A percentile compares a stretch with the other conserved stretches of the same genome.
These are phyloP conservation scores for Coemansia sp. DNA, from an alignment of 192 early-diverging fungal species.

Conservation along the genomic window DNA sequence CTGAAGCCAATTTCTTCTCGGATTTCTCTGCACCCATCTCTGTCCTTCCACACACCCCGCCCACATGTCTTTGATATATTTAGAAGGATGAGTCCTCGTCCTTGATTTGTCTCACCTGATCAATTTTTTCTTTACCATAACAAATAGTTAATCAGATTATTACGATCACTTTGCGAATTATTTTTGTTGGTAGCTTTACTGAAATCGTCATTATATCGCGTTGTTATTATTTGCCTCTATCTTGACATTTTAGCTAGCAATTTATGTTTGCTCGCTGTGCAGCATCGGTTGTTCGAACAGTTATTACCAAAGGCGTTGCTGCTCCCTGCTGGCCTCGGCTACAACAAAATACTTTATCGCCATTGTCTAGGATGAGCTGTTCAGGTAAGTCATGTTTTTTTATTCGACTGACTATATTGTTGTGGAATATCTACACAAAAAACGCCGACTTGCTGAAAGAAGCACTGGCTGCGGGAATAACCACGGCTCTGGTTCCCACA, in stretches of 20 bases:
- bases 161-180: neutral
- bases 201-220: neutral
- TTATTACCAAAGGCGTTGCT: neutral
- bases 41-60: neutral
- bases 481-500: constrained; percentile 1
- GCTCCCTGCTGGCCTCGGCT: neutral
- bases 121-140: neutral
- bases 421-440: neutral
- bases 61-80: neutral
- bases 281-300: neutral
- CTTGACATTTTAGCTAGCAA: neutral
- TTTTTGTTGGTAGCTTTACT: neutral
- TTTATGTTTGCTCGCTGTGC: neutral
- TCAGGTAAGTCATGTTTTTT: neutral
- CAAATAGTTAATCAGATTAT: neutral
- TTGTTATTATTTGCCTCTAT: neutral
- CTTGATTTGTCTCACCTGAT: neutral
- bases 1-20: constrained; percentile 9
- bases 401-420: neutral
- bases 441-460: neutral
- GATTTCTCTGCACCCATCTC: constrained; percentile 11
- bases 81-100: neutral
- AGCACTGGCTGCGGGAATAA: neutral
- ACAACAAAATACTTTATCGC: neutral
- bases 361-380: constrained; percentile 1